Conservation (phyloP, 306 rosid genomes). For the Prunus kanzakura region DNA sequence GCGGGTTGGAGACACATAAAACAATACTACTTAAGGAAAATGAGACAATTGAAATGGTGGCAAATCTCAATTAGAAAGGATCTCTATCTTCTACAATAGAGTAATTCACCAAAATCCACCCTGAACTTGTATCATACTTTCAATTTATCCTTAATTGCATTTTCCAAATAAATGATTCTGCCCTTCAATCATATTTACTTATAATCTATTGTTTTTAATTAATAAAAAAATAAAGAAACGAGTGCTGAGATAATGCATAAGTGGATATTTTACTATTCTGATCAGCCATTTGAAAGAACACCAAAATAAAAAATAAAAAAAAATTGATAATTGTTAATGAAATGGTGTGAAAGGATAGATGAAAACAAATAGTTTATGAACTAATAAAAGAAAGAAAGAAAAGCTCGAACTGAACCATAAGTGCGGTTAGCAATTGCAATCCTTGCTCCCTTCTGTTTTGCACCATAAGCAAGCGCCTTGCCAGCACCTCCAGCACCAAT, state of each 20-base stretch:
- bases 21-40: not conserved
- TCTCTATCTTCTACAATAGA: not conserved
- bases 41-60: not conserved
- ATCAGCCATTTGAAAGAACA: not conserved
- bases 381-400: not conserved
- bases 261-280: not conserved
- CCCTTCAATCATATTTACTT: not conserved
- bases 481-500: conserved; percentile 99
- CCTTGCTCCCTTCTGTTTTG: conserved; percentile 85
- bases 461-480: conserved; percentile 96
- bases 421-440: conserved; percentile 94
- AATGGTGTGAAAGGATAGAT: not conserved
- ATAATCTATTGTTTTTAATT: not conserved
- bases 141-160: not conserved
- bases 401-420: conserved; percentile 51
- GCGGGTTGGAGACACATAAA: not conserved
- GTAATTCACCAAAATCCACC: too few species aligned
- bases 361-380: not conserved
- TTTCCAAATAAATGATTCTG: not conserved
- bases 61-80: not conserved
- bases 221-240: not conserved
- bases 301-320: not conserved
- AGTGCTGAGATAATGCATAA: not conserved
- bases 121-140: too few species aligned
- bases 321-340: not conserved